Base-by-base conservation (phyloP, 306 rosid species). In the Canavalia ensiformis region DNA sequence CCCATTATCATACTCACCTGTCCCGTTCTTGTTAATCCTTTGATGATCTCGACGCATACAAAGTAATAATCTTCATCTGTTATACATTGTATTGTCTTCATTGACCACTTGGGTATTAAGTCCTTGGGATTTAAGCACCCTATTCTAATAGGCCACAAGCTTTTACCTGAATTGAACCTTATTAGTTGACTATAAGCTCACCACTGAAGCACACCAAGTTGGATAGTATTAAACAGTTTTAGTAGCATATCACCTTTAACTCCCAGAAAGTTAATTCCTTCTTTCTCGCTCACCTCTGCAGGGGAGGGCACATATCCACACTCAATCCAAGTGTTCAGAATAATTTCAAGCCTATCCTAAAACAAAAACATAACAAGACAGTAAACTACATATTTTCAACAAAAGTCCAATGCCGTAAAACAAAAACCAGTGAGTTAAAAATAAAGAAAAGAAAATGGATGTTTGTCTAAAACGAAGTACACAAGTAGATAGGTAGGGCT, bases 331-430 rank as follows among this genome's bases (percentile, higher is more conserved):
- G 87, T 89, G 84, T 78, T 89, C 81, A 92, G 81, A 82, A 92
- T 83, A 76, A 92, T 89, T 90, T 92, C 97, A 82, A 95, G 94
- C 88, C 98, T 90, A 91, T 92, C 98, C 98, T 94, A 77, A 77
- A 82, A 83, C 28, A 82, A 73, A 55, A 77, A 76, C 60, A 74
- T 67, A 73, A 51, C 35, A 81, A 74, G 60, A 79, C 59, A 54
- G 11, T 59, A 70, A 82, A 78, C 60, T 51, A 57, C 72, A 41
- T 6, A 33, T 11, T 65, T 50, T 30, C 6, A 2, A 75, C 56
- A 54, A 2, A 34, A 44, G 55, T 56, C 11, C n/a, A 54, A 72
- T 11, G 57, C 18, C 57, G 50, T 57, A 31, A 59, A 81, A 67
- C 31, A 29, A 44, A 34, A 54, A 54, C 41, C 39, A 28, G n/a